Base-by-base conservation (phyloP, 176 grass and related monocot species). In the Microstegium vimineum region DNA sequence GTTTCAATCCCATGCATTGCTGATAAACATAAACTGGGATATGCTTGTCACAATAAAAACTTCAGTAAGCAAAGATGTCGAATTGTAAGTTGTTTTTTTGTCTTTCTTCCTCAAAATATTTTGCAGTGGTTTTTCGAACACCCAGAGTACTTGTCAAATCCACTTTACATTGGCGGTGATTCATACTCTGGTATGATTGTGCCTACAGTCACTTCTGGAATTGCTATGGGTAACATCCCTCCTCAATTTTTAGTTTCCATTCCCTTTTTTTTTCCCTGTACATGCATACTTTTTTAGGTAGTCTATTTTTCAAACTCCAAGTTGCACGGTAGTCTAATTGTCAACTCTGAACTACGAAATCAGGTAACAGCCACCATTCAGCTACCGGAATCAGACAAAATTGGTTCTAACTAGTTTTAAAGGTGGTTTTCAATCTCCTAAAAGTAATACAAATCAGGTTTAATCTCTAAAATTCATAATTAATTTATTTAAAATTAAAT, bases 131-230 rank as follows among this genome's bases (percentile, higher is more conserved):
- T 97, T 33, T 63, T 31, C 3, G 73, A 82, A 34, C 91, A 97
- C 3, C 83, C 86, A 2, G 41, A 89, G 65, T 97, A 91, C 47
- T 52, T 69, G 1, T 83, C 88, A 15, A 97, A 97, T 75, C 89
- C 91, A 45, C 77, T 97, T 10, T 97, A 91, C 69, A 87, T 97
- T 30, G 83, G 68, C 5, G 91, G 91, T 40, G 91, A 97, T 81
- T 97, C 94, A 1, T 94, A 94, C 37, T 36, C 40, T 25, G 94
- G 94, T 12, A 81, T 83, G 13, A 75, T 90, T 22, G 86, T 93
- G 20, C 90, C 88, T 23, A 68, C 80, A 4, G 65, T 90, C n/a
- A 73, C 90, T 38, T 56, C 75, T 31, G 47, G 76, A 84, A 81
- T 93, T 4, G 83, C 69, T 26, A 81, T 26, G 3, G 75, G 90